Conservation (phyloP, 2,329 filamentous ascomycete species). For the Bipolaris cookei region DNA sequence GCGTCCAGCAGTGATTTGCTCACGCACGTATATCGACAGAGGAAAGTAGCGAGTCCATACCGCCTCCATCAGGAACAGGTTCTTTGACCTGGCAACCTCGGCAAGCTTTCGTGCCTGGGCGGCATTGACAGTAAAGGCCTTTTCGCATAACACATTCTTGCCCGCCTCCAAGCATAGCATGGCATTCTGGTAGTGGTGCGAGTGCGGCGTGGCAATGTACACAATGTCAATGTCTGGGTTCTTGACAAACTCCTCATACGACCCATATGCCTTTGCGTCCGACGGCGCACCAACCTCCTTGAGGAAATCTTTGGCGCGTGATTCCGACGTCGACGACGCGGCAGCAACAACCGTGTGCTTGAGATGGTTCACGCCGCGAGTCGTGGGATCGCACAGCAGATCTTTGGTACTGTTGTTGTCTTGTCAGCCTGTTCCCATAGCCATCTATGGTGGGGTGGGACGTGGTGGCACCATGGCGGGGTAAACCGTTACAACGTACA, state of each 20-base stretch:
- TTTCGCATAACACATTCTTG: conserved; percentile 90
- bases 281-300: conserved; percentile 71
- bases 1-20: conserved; percentile 64
- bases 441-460: conserved; percentile 18
- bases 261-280: conserved; percentile 75
- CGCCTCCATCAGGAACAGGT: conserved; percentile 60
- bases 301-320: conserved; percentile 75
- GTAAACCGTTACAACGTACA: conserved; percentile 32
- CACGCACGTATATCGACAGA: conserved; percentile 74
- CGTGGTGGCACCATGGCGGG: conserved; percentile 21
- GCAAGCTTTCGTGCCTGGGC: conserved; percentile 75
- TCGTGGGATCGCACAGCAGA: conserved; percentile 73
- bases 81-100: conserved; percentile 74
- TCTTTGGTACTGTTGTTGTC: conserved; percentile 64
- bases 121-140: conserved; percentile 85
- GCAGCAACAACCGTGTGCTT: conserved; percentile 79
- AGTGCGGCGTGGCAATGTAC: conserved; percentile 90
- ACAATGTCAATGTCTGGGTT: conserved; percentile 82
- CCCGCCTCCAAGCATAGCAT: conserved; percentile 83
- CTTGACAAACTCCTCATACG: conserved; percentile 79
- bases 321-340: conserved; percentile 75
- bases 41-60: conserved; percentile 93
- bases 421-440: conserved; percentile 12
- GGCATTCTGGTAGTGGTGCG: conserved; percentile 89
- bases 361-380: conserved; percentile 73